phyloP scores from a whole-genome alignment of 2,329 filamentous ascomycete genomes.

The Paecilomyces dactylethromorphus region DNA sequence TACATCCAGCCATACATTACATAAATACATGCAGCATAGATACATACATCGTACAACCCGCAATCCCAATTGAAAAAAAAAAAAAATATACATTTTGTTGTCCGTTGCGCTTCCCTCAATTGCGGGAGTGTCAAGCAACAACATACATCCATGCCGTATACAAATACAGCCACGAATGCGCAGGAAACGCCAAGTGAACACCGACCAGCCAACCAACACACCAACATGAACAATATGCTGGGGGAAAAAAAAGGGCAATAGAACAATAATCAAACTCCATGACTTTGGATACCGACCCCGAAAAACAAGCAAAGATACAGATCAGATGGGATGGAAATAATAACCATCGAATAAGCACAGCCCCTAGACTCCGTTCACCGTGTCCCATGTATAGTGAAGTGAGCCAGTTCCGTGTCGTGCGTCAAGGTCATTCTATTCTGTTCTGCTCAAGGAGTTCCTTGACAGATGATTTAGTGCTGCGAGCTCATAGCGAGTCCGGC shows the following conservation, averaged over 20 bases:
- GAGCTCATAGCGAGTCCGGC: not conserved
- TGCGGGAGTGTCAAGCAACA: not conserved
- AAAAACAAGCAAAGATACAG: not conserved
- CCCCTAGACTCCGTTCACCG: not conserved
- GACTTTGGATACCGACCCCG: not conserved
- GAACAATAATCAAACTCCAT: not conserved
- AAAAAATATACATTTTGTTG: not conserved
- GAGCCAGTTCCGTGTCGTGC: not conserved
- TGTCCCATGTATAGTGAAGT: not conserved
- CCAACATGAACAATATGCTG: not conserved
- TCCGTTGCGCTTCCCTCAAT: not conserved
- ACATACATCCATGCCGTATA: not conserved
- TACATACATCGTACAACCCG: not conserved
- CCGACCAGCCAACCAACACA: not conserved
- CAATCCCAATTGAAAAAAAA: not conserved
- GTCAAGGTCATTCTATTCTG: not conserved
- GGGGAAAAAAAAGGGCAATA: no score
- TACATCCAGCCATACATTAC: not conserved
- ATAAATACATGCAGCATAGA: constrained; percentile 1
- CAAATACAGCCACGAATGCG: not conserved
- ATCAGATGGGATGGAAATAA: not conserved
- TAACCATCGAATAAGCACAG: not conserved
- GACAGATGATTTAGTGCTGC: no score
- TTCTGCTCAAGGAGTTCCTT: not conserved
- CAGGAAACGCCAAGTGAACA: not conserved